Evolutionary conservation across 1,284 basidiomycete species (phyloP), one percentile per base, ranked within the genome.

Genomic region (Cutaneotrichosporon cyanovorans): DNA sequence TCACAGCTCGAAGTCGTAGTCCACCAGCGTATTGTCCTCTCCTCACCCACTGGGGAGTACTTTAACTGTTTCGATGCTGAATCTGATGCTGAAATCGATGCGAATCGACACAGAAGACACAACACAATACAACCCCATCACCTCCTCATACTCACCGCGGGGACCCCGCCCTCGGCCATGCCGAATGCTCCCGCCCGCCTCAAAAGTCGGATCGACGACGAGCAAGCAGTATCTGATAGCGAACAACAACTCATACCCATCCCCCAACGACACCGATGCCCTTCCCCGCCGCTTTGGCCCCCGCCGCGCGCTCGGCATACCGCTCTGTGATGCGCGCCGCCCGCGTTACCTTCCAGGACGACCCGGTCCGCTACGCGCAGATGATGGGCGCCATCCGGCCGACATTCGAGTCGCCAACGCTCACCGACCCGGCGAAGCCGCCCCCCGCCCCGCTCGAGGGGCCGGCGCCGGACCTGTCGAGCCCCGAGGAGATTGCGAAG

Each of bases 271-370:
- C 16, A 28, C 30, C 34, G 21, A 54, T 45, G 42, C 23, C 57
- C 0, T 57, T 70, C 45, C 65, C 68, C 10, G 48, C 60, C 2
- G 45, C 56, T 4, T 57, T 70, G 25, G 44, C 42, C 31, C 59
- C 63, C 4, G 51, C 61, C 18, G 68, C 70, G 1, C 48, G 66
- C 49, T 61, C 61, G 20, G 68, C 68, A 1, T 72, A 71, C 50
- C 57, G 70, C 35, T 32, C 56, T 10, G 59, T 71, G 21, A 45
- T 70, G 10, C 60, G 70, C 36, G 55, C 66, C 15, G 60, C 64
- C n/a, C 52, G 65, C 8, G 52, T 60, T 15, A 72, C 70, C 4
- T 72, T 72, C 52, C 47, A 61, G 34, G 63, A 60, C 42, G 70
- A 72, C 49, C 55, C 57, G n/a, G 25, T 49, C 2, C 54, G 63